These are phyloP conservation scores for Bauhinia variegata DNA, from an alignment of 306 rosid genomes.

Conservation along the genomic window DNA sequence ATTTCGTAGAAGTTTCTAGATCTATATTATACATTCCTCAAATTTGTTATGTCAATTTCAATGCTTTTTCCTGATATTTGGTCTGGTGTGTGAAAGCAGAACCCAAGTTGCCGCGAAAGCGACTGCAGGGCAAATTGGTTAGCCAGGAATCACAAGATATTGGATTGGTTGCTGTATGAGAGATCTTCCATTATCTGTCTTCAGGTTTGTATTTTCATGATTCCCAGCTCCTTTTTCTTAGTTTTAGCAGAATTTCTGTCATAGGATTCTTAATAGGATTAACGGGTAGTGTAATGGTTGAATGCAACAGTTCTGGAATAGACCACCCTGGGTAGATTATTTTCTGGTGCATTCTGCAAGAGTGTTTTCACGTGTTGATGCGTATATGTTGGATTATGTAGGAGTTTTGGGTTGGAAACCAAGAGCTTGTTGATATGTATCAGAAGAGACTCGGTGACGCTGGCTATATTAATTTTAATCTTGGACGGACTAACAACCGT, in stretches of 20 bases:
- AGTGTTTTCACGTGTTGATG: slow-evolving; percentile 7
- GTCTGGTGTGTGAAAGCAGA: slow-evolving; percentile 51
- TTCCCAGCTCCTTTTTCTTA: background rate
- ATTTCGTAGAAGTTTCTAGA: background rate
- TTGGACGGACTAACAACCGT: slow-evolving; percentile 92
- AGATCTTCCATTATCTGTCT: slow-evolving; percentile 94
- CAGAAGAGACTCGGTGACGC: slow-evolving; percentile 75
- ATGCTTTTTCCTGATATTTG: background rate
- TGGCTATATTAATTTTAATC: slow-evolving; percentile 78
- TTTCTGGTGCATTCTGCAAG: slow-evolving; percentile 3
- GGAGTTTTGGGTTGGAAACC: slow-evolving; percentile 91
- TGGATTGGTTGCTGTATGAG: slow-evolving; percentile 78
- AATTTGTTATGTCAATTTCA: slow-evolving; percentile 6
- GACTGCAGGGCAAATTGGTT: slow-evolving; percentile 74
- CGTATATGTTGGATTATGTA: slow-evolving; percentile 33
- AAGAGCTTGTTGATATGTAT: slow-evolving; percentile 79
- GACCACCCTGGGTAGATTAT: background rate
- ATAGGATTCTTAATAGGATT: background rate
- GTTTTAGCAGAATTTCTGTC: background rate
- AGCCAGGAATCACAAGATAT: slow-evolving; percentile 78
- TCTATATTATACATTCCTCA: background rate
- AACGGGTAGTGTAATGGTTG: slow-evolving; percentile 4
- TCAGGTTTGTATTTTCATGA: slow-evolving; percentile 65
- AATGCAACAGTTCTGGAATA: background rate
- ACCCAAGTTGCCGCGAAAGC: slow-evolving; percentile 79